Conservation (phyloP, 1,284 basidiomycete genomes). For the Moniliella sp. region DNA sequence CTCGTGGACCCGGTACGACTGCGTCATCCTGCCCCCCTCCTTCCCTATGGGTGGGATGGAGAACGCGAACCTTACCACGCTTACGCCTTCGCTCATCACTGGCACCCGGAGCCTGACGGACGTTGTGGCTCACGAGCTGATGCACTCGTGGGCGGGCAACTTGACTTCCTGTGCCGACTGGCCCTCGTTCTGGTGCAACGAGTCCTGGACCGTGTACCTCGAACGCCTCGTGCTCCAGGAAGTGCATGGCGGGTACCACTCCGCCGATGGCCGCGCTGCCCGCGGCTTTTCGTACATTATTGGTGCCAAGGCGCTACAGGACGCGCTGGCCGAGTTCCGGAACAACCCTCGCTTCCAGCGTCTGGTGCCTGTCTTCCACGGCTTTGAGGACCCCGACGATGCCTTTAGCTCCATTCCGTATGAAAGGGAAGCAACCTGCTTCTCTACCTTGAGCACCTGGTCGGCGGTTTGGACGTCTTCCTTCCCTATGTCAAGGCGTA, state of each 20-base stretch:
- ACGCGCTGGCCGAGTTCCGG: slow-evolving; percentile 43
- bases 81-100: slow-evolving; percentile 26
- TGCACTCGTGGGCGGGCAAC: slow-evolving; percentile 30
- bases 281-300: slow-evolving; percentile 62
- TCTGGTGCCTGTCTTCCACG: slow-evolving; percentile 59
- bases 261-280: slow-evolving; percentile 40
- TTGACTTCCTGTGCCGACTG: slow-evolving; percentile 28
- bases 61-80: slow-evolving; percentile 29
- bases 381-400: slow-evolving; percentile 45
- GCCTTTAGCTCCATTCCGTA: slow-evolving; percentile 51
- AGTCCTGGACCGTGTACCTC: slow-evolving; percentile 74
- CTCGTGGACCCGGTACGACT: slow-evolving; percentile 68
- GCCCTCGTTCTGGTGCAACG: slow-evolving; percentile 30
- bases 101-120: slow-evolving; percentile 24
- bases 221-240: slow-evolving; percentile 60
- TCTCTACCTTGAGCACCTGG: slow-evolving; percentile 45
- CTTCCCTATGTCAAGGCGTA: slow-evolving; percentile 46
- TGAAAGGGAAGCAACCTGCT: slow-evolving; percentile 57
- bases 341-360: slow-evolving; percentile 53
- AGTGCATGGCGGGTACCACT: slow-evolving; percentile 43
- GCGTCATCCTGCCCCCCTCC: slow-evolving; percentile 72
- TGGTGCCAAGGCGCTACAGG: slow-evolving; percentile 51
- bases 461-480: slow-evolving; percentile 60
- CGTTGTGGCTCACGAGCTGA: slow-evolving; percentile 38
- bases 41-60: slow-evolving; percentile 49